Evolutionary conservation across 345 rosid genomes (phyloP), one percentile per base, ranked within the genome.

Genomic region (Mercurialis annua): DNA sequence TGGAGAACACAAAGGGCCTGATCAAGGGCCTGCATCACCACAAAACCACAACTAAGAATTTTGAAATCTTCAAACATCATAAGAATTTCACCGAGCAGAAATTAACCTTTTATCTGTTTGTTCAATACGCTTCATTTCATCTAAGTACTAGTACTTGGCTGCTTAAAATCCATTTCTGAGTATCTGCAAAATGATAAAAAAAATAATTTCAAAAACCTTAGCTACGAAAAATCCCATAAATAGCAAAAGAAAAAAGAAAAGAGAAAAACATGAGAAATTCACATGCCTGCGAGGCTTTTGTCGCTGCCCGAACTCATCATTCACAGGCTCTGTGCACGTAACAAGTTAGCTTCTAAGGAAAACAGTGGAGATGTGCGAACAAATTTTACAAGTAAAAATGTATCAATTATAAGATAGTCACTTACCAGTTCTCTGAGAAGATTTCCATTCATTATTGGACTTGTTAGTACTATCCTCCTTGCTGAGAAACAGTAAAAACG

Each of bases 121-220:
- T 73, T 73, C 72, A 64, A 71, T 71, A 72, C 34, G 68, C 62
- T 76, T 51, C 73, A 59, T 66, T 54, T 73, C 59, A 68, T 65
- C 68, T 67, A 71, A 74, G 81, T 27, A 66, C 75, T 66, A 21
- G 75, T 70, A 61, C 75, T 81, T 82, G 82, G 79, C 84, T 85
- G 84, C 82, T 88, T 78, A 81, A 82, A 89, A 70, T 82, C 86
- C 96, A 89, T 89, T 71, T 85, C 87, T 0, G 94, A 88, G 69
- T 86, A 87, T 78, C 92, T 86, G 75, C 81, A 83, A 21, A 49
- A 40, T 16, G 67, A 69, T 15, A 59, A 20, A 48, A 15, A 11
- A 10, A 56, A 48, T 48, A 11, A 46, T 42, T 50, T 27, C 29
- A 65, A 33, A 51, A 49, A 11, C 56, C 6, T 59, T 40, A 11